These are phyloP conservation scores for Pisolithus microcarpus DNA, from an alignment of 768 basidiomycete species.

Conservation along the genomic window DNA sequence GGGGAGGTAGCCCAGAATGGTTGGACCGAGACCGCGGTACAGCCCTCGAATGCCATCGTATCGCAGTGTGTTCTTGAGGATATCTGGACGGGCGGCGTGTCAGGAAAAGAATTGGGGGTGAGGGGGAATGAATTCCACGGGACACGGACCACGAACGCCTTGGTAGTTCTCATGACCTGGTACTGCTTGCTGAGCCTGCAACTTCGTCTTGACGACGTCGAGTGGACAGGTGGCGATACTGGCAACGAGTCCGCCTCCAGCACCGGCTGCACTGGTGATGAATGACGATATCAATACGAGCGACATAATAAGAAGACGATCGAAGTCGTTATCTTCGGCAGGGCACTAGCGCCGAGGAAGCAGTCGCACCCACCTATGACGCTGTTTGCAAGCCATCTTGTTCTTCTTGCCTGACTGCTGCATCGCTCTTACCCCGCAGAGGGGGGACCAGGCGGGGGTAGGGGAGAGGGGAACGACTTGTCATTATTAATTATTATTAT, in stretches of 20 bases:
- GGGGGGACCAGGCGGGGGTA: conserved; percentile 30
- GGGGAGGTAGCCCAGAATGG: conserved; percentile 91
- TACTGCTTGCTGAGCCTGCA: conserved; percentile 85
- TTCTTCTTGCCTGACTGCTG: conserved; percentile 41
- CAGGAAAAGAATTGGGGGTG: conserved; percentile 2
- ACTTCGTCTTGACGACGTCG: conserved; percentile 94
- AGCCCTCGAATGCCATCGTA: conserved; percentile 80
- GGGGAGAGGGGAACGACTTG: neutral
- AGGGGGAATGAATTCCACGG: neutral
- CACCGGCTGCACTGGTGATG: conserved; percentile 57
- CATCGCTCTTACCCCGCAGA: conserved; percentile 65
- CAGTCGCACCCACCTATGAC: conserved; percentile 59
- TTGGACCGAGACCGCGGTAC: conserved; percentile 96
- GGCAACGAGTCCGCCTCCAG: conserved; percentile 89
- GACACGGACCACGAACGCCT: conserved; percentile 61
- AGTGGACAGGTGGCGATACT: conserved; percentile 94
- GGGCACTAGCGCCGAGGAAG: conserved; percentile 1
- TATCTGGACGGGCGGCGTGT: conserved; percentile 33
- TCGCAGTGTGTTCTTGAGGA: conserved; percentile 46
- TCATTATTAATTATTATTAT: neutral
- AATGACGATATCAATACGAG: neutral
- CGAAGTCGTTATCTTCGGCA: conserved; percentile 6
- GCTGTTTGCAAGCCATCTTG: conserved; percentile 65
- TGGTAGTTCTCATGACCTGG: conserved; percentile 67
- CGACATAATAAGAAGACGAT: neutral